A percentile compares a stretch with the other conserved stretches of the same genome.
phyloP scores from a whole-genome alignment of 2,329 filamentous ascomycete genomes.

The Sclerotinia subarctica region DNA sequence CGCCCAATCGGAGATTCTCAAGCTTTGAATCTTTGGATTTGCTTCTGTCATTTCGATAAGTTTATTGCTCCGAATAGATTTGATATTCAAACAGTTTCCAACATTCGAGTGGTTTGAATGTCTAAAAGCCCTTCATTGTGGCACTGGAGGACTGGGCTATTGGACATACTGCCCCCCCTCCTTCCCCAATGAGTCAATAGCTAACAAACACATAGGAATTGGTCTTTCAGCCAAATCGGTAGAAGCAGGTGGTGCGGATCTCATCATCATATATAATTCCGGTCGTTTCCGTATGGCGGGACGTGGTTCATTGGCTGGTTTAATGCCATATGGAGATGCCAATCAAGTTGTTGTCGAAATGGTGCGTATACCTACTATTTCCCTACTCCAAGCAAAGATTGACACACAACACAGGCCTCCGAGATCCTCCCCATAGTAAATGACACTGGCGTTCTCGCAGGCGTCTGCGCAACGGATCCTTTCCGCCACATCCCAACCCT shows the following conservation, averaged over 20 bases:
- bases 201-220: slow-evolving; percentile 47
- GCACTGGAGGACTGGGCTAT: no score
- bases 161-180: background rate
- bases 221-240: slow-evolving; percentile 69
- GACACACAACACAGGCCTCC: slow-evolving; percentile 42
- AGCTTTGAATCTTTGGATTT: no score
- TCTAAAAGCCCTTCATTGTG: no score
- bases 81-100: no score
- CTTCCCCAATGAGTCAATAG: background rate
- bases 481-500: slow-evolving; percentile 62
- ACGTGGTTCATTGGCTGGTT: slow-evolving; percentile 62
- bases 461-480: slow-evolving; percentile 68
- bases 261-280: slow-evolving; percentile 72
- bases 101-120: no score
- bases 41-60: no score
- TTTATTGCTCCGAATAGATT: no score
- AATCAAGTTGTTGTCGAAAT: slow-evolving; percentile 69
- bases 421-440: slow-evolving; percentile 65
- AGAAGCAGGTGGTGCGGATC: slow-evolving; percentile 63
- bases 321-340: slow-evolving; percentile 70
- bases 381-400: background rate
- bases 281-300: slow-evolving; percentile 73
- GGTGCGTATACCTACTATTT: slow-evolving; percentile 32
- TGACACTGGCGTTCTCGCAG: slow-evolving; percentile 63
- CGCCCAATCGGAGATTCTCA: no score